Evolutionary conservation across 148 eudicot genomes (phyloP).

Genomic region (Camellia granthamiana): DNA sequence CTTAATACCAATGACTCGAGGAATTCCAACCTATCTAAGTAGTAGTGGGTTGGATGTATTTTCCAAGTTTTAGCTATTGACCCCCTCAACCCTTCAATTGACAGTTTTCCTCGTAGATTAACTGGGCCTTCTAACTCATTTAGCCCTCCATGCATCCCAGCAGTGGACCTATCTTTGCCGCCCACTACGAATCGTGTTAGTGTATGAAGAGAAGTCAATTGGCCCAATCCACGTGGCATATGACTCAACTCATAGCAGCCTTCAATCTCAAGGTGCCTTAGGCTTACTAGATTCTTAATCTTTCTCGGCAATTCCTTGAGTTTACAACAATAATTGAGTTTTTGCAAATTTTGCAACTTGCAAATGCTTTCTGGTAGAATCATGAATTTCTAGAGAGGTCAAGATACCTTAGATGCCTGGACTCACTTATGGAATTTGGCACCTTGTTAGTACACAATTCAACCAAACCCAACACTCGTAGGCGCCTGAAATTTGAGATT

Average conservation of each 20-base stretch:
- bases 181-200: neutral
- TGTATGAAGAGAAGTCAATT: neutral
- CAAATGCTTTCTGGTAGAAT: neutral
- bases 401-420: neutral
- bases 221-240: neutral
- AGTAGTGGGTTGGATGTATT: neutral
- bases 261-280: slow-evolving; percentile 5
- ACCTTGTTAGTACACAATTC: neutral
- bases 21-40: neutral
- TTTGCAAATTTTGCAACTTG: neutral
- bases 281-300: slow-evolving; percentile 15
- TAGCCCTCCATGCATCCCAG: neutral
- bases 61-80: neutral
- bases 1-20: slow-evolving; percentile 7
- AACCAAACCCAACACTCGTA: neutral
- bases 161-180: neutral
- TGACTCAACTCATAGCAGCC: neutral
- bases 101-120: neutral
- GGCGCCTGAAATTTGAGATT: neutral
- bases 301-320: slow-evolving; percentile 19
- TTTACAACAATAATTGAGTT: neutral
- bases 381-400: neutral
- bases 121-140: neutral
- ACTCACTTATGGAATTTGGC: neutral
- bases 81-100: neutral